Base-by-base conservation (phyloP, 768 basidiomycete species). In the Trichaptum fuscoviolaceum region DNA sequence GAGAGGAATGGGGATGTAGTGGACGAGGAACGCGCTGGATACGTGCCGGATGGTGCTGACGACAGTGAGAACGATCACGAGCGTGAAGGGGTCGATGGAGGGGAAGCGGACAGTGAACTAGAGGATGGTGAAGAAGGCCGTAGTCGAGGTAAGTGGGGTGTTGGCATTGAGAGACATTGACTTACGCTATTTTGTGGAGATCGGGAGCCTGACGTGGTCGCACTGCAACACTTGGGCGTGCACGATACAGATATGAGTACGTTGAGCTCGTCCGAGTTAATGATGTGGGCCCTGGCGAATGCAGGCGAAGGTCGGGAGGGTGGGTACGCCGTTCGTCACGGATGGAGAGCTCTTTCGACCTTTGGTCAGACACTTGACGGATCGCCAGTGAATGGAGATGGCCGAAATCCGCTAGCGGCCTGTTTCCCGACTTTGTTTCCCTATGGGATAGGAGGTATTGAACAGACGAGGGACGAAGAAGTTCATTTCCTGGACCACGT, bases 361-460 rank as follows among this genome's bases (percentile, higher is more conserved):
- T 72, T 1, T 69, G 71, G 5, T n/a, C 35, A 20, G n/a, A 69
- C n/a, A 70, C 59, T 34, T n/a, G 69, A 73, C 24, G 75, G 73
- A 1, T 73, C 72, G 17, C 42, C 30, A 30, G 18, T 10, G 2
- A 61, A 64, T 27, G 34, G 17, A 64, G n/a, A 42, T 10, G 25
- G 35, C 0, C 4, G 20, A 9, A 70, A 70, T 61, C 63, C 59
- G 1, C 23, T 66, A 15, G 63, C 62, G 20, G 52, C 63, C 2
- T 24, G 65, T 12, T 80, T 78, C 60, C 78, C 77, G 0, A 63
- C 62, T 0, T 70, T 79, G 0, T 80, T 78, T 66, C 78, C 79
- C 1, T 81, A 78, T 70, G 79, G 77, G 0, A 25, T 52, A 23
- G 79, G 79, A 0, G 78, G 77, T 0, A 69, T 80, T 36, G 78